Conservation (phyloP, 306 rosid genomes). For the Malus orientalis region DNA sequence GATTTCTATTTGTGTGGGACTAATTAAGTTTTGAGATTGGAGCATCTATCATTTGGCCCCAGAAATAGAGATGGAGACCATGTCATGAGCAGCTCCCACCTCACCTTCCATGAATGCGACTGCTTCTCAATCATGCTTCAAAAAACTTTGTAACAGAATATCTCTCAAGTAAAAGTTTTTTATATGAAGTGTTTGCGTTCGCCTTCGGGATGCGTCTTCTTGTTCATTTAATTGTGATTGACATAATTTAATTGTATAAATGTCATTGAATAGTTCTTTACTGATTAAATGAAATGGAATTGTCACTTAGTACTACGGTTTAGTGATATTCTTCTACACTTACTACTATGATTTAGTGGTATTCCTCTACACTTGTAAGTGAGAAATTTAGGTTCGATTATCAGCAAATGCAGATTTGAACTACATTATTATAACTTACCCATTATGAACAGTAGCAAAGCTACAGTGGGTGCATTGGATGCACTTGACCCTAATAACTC, state of each 20-base stretch:
- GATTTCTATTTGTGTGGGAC: not conserved
- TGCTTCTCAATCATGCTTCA: not conserved
- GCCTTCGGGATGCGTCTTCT: not conserved
- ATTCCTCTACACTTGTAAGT: too few relatives aligned
- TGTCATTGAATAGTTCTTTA: not conserved
- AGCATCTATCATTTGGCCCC: not conserved
- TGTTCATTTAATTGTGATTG: not conserved
- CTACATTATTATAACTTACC: too few relatives aligned
- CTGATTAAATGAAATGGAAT: not conserved
- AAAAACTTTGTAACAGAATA: not conserved
- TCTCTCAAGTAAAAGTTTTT: not conserved
- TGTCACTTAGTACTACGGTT: too few relatives aligned
- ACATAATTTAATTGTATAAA: too few relatives aligned
- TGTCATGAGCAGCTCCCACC: conserved; percentile 1
- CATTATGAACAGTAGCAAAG: too few relatives aligned
- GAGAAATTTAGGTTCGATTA: too few relatives aligned
- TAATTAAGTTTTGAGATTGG: not conserved
- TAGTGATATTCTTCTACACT: too few relatives aligned
- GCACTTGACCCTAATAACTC: too few relatives aligned
- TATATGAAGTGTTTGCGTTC: not conserved
- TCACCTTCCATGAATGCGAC: conserved; percentile 3
- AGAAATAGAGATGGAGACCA: not conserved
- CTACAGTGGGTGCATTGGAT: too few relatives aligned
- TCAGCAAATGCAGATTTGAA: too few relatives aligned
- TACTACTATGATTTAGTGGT: too few relatives aligned